These are phyloP conservation scores for Keqinozyma sinolaborantium DNA, from an alignment of 1,139 yeast genomes.

Conservation along the genomic window DNA sequence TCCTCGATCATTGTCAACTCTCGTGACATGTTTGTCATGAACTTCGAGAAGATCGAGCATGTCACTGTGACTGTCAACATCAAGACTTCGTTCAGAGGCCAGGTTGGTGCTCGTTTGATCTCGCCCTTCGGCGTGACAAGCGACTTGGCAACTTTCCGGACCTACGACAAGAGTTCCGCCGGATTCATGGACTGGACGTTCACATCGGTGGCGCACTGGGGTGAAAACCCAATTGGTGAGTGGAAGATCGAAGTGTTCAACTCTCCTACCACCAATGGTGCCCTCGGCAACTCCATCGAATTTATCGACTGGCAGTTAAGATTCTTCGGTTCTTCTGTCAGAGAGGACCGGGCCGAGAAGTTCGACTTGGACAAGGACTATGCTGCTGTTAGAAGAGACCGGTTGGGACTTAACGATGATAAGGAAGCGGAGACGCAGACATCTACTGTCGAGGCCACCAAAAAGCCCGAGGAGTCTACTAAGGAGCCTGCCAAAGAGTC, in stretches of 20 bases:
- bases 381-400: constrained; percentile 35
- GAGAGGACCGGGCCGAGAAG: constrained; percentile 55
- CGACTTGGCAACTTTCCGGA: constrained; percentile 70
- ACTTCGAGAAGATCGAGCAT: constrained; percentile 78
- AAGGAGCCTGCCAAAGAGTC: constrained; percentile 2
- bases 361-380: constrained; percentile 40
- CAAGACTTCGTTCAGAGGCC: constrained; percentile 65
- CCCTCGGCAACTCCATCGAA: constrained; percentile 30
- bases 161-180: constrained; percentile 46
- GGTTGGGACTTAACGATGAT: constrained; percentile 12
- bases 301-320: constrained; percentile 73
- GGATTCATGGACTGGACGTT: constrained; percentile 88
- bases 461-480: constrained; percentile 1
- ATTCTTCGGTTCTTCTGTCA: constrained; percentile 77
- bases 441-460: constrained; percentile 1
- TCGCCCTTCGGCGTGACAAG: constrained; percentile 80
- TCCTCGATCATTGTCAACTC: constrained; percentile 47
- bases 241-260: constrained; percentile 70
- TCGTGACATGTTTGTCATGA: constrained; percentile 49
- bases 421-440: constrained; percentile 3
- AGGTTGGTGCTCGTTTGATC: constrained; percentile 56
- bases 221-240: constrained; percentile 75
- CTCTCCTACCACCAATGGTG: constrained; percentile 13
- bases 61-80: constrained; percentile 78
- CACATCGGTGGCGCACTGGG: constrained; percentile 99